Conservation (phyloP, 2,329 filamentous ascomycete genomes). For the Mollisiaceae sp. region DNA sequence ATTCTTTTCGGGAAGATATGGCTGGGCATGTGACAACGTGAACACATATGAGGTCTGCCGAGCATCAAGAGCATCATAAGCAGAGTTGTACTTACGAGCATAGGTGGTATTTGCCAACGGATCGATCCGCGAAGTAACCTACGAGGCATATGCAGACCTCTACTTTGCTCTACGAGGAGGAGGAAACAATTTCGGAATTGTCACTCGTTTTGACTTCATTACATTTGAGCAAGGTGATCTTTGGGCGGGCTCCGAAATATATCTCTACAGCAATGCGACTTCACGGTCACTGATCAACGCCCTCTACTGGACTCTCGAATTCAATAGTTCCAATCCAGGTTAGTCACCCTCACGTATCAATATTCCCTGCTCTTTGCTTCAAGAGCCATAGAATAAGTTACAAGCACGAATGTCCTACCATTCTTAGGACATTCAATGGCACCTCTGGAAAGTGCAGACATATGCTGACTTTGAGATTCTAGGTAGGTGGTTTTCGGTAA, state of each 20-base stretch:
- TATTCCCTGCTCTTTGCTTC: too few species aligned
- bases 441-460: too few species aligned
- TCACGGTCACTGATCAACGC: conserved; percentile 25
- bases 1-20: conserved; percentile 44
- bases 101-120: conserved; percentile 39
- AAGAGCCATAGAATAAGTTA: too few species aligned
- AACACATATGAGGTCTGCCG: conserved; percentile 47
- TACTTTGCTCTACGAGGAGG: conserved; percentile 46
- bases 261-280: conserved; percentile 21
- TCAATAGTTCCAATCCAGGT: conserved; percentile 32
- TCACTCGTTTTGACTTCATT: conserved; percentile 43
- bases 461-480: too few species aligned
- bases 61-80: background rate
- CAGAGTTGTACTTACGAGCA: background rate
- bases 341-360: too few species aligned
- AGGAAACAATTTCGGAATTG: conserved; percentile 37
- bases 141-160: conserved; percentile 44
- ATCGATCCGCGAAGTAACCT: conserved; percentile 47
- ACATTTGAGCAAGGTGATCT: conserved; percentile 39
- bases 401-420: too few species aligned
- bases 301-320: conserved; percentile 28
- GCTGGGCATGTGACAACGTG: conserved; percentile 54
- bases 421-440: too few species aligned
- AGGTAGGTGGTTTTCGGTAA: conserved; percentile 26
- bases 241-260: conserved; percentile 26